A percentile compares a stretch with the other conserved stretches of the same genome.
Evolutionary conservation across 805 yeast genomes (phyloP).

Genomic region (Pichia cabralensis): DNA sequence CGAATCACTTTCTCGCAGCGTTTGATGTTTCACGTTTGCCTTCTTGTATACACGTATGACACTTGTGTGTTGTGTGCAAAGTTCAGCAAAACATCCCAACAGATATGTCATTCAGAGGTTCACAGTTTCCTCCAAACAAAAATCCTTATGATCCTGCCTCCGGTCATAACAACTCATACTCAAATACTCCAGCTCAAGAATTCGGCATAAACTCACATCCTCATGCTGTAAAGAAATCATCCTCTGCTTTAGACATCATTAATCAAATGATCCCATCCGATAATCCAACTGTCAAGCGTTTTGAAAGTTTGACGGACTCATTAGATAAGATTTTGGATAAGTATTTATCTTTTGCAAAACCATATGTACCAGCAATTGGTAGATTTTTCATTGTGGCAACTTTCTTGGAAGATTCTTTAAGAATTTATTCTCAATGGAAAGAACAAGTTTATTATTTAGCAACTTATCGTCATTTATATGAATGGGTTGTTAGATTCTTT

Average conservation of each 20-base stretch:
- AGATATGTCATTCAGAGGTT: no score
- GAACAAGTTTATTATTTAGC: conserved; percentile 82
- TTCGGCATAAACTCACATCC: no score
- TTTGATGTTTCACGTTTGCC: no score
- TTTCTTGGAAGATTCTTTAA: conserved; percentile 77
- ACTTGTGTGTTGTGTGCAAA: no score
- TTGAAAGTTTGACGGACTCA: conserved; percentile 42
- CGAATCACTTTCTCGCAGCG: no score
- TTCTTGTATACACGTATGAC: no score
- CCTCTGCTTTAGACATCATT: conserved; percentile 16
- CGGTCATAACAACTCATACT: no score
- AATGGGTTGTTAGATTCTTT: conserved; percentile 66
- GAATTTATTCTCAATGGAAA: conserved; percentile 81
- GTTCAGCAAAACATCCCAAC: no score
- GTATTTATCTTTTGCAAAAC: conserved; percentile 44
- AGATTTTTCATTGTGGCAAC: conserved; percentile 89
- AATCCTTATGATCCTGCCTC: no score
- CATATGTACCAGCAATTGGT: conserved; percentile 80
- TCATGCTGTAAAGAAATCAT: conserved; percentile 6
- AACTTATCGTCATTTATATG: conserved; percentile 70
- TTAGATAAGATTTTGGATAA: conserved; percentile 47
- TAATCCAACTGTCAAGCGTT: conserved; percentile 25
- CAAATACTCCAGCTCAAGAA: no score
- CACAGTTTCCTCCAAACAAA: no score
- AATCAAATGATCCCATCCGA: conserved; percentile 24